phyloP scores from a whole-genome alignment of 768 basidiomycete genomes.

The Lactarius deliciosus region DNA sequence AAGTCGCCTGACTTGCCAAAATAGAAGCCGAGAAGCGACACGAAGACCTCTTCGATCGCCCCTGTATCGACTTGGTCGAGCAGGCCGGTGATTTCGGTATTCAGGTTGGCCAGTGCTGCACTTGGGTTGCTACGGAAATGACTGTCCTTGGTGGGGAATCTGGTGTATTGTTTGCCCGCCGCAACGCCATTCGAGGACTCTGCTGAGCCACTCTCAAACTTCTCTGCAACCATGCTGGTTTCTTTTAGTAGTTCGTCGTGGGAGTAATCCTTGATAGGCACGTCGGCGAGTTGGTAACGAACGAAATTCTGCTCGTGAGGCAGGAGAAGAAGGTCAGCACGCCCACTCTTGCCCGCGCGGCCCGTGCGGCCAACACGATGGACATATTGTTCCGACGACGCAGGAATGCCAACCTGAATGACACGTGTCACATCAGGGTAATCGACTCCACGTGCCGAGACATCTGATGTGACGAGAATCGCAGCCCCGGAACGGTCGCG shows the following conservation, averaged over 20 bases:
- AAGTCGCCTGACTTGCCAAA: constrained; percentile 10
- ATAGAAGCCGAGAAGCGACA: constrained; percentile 29
- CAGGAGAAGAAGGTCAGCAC: constrained; percentile 77
- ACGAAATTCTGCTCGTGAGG: constrained; percentile 79
- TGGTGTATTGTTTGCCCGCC: constrained; percentile 1
- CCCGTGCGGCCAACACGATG: constrained; percentile 88
- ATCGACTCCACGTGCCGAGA: constrained; percentile 86
- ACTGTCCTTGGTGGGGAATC: not conserved
- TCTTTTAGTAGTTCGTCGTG: constrained; percentile 48
- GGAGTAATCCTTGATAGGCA: constrained; percentile 67
- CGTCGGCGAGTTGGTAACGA: constrained; percentile 55
- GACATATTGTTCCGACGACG: constrained; percentile 67
- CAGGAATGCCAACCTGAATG: constrained; percentile 86
- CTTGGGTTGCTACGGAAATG: constrained; percentile 4
- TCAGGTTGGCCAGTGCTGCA: constrained; percentile 18
- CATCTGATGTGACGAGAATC: constrained; percentile 81
- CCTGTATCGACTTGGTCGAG: constrained; percentile 22
- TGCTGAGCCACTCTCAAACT: constrained; percentile 47
- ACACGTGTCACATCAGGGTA: constrained; percentile 88
- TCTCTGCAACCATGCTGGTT: constrained; percentile 45
- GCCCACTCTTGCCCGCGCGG: constrained; percentile 57
- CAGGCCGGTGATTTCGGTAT: constrained; percentile 28
- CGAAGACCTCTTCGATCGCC: constrained; percentile 25
- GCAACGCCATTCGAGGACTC: constrained; percentile 35
- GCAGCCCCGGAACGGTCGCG: constrained; percentile 49